Evolutionary conservation across 2,329 filamentous ascomycete genomes (phyloP).

Genomic region (Arthrinium phaeospermum): DNA sequence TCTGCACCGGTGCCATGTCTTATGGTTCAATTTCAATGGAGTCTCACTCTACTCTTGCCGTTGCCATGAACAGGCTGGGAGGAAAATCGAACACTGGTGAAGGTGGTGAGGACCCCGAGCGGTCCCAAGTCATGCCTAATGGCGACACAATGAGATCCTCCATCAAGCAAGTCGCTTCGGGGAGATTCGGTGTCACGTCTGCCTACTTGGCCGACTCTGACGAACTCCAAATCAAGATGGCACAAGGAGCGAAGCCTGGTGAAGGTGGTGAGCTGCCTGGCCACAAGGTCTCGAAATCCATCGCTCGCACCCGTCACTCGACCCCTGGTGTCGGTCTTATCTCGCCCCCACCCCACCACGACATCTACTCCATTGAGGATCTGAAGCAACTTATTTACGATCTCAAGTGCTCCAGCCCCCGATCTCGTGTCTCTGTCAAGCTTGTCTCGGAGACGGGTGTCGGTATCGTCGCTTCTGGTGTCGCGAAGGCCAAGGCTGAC

Average conservation of each 20-base stretch:
- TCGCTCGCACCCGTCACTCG: slow-evolving; percentile 92
- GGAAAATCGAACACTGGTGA: slow-evolving; percentile 98
- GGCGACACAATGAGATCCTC: slow-evolving; percentile 97
- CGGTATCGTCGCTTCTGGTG: slow-evolving; percentile 95
- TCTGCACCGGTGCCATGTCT: slow-evolving; percentile 97
- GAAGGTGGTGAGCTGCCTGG: slow-evolving; percentile 97
- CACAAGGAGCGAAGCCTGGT: slow-evolving; percentile 95
- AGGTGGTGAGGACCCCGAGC: slow-evolving; percentile 93
- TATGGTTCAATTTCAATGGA: slow-evolving; percentile 99
- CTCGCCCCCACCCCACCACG: slow-evolving; percentile 94
- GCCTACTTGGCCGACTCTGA: slow-evolving; percentile 95
- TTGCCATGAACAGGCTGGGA: slow-evolving; percentile 95
- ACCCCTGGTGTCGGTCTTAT: slow-evolving; percentile 96
- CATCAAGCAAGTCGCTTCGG: slow-evolving; percentile 97
- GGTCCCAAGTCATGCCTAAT: slow-evolving; percentile 84
- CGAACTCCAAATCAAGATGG: slow-evolving; percentile 99
- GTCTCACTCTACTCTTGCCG: slow-evolving; percentile 91
- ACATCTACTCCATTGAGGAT: slow-evolving; percentile 98
- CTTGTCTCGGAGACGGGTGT: slow-evolving; percentile 97
- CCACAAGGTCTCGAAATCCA: slow-evolving; percentile 94
- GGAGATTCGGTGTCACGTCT: slow-evolving; percentile 94
- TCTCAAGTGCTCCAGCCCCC: slow-evolving; percentile 93
- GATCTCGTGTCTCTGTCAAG: slow-evolving; percentile 92
- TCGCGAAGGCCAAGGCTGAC: slow-evolving; percentile 95
- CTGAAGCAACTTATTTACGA: slow-evolving; percentile 98